Conservation (phyloP, 495 filamentous ascomycete genomes). For the Annulohypoxylon nitens region DNA sequence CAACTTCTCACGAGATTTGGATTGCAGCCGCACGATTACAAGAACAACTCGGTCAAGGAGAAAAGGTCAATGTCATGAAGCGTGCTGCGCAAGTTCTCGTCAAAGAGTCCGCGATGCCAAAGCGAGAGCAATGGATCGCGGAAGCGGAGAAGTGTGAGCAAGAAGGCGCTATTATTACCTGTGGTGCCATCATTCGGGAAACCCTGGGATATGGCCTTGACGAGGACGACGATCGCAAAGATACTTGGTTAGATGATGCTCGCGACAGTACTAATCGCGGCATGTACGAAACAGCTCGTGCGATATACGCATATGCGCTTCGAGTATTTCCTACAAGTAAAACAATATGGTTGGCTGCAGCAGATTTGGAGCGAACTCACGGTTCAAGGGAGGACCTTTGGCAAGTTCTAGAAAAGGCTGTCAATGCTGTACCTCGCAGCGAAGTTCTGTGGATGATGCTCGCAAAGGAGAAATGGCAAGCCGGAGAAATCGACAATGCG, state of each 20-base stretch:
- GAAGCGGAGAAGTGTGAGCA: conserved; percentile 96
- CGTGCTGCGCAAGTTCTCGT: conserved; percentile 91
- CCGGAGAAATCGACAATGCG: conserved; percentile 86
- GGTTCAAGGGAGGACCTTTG: conserved; percentile 86
- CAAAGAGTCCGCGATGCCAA: conserved; percentile 93
- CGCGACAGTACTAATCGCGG: conserved; percentile 80
- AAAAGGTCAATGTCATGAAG: conserved; percentile 91
- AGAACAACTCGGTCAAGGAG: conserved; percentile 81
- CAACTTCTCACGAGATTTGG: conserved; percentile 94
- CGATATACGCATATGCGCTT: conserved; percentile 91
- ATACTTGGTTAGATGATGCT: conserved; percentile 95
- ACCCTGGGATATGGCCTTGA: conserved; percentile 94
- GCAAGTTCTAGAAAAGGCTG: conserved; percentile 89
- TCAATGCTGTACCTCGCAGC: conserved; percentile 89
- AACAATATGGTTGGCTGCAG: conserved; percentile 87
- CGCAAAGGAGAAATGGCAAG: conserved; percentile 91
- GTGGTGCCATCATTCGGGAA: conserved; percentile 87
- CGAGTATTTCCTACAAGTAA: conserved; percentile 87
- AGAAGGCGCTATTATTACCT: conserved; percentile 89
- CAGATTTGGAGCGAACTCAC: conserved; percentile 91
- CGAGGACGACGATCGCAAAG: conserved; percentile 96
- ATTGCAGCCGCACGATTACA: conserved; percentile 92
- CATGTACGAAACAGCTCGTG: conserved; percentile 88
- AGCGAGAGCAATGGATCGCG: conserved; percentile 95
- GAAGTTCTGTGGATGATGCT: conserved; percentile 97